These are phyloP conservation scores for Pelargonium myrrhifolium DNA, from an alignment of 441 rosid genomes.

Conservation along the genomic window DNA sequence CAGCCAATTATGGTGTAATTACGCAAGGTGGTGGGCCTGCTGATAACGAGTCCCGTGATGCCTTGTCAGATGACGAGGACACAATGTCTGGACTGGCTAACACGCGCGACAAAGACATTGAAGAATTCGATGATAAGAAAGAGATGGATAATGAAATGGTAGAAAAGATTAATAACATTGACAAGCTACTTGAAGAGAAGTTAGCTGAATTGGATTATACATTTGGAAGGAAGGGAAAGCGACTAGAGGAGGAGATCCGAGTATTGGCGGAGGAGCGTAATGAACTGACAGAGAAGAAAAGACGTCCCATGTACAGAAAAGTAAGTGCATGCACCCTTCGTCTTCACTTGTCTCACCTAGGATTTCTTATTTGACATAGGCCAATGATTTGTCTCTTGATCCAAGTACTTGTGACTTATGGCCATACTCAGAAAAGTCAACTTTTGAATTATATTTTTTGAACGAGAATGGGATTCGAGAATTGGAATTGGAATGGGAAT, in stretches of 20 bases:
- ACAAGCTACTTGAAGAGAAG: constrained; percentile 73
- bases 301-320: constrained; percentile 68
- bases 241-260: constrained; percentile 84
- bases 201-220: constrained; percentile 79
- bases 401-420: no score
- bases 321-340: constrained; percentile 31
- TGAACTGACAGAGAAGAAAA: constrained; percentile 76
- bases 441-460: no score
- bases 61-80: background rate
- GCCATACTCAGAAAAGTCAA: no score
- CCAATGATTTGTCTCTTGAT: no score
- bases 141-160: constrained; percentile 72
- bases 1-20: constrained; percentile 63
- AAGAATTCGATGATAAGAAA: constrained; percentile 89
- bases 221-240: constrained; percentile 84
- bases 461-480: no score
- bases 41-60: background rate
- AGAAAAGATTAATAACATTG: constrained; percentile 68
- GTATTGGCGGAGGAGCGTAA: constrained; percentile 91
- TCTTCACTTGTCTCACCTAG: background rate
- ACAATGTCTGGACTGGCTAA: background rate
- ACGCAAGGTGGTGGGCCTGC: constrained; percentile 30
- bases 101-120: constrained; percentile 37
- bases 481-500: no score
- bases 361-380: background rate